Evolutionary conservation across 192 early-diverging fungal genomes (phyloP), one percentile per base, ranked within the genome.

Genomic region (Linnemannia schmuckeri): DNA sequence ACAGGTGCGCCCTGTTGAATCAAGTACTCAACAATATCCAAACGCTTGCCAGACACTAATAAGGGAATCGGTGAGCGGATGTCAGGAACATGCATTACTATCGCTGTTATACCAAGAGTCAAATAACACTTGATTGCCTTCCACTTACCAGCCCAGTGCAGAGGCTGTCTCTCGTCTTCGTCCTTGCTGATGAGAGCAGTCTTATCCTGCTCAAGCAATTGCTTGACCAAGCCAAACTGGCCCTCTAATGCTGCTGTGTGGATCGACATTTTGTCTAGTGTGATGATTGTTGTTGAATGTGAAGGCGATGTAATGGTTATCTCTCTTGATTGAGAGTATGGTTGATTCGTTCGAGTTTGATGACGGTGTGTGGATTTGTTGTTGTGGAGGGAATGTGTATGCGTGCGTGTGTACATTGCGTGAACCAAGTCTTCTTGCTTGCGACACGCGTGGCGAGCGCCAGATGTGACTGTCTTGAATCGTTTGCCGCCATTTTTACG

Each of bases 11-110:
- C 92, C 42, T 93, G 90, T 10, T 85, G 83, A 7, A 98, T 72
- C 66, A 98, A 89, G 70, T 93, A 94, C 75, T 92, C 76, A 0
- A 96, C 88, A 68, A 97, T 88, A 49, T 94, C 89, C 8, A 89
- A 57, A 57, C 93, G 95, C 71, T 92, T 94, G 77, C 95, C 96
- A 13, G 96, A 95, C 0, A 94, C 82, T 88, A 75, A 35, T 66
- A 18, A n/a, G 38, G 6, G 27, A 1, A 9, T 27, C 24, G 35
- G 35, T 24, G 35, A 41, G 9, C 91, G 91, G 73, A 22, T 75
- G 91, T 91, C 27, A 81, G 42, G 1, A 70, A 13, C 52, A 4
- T 63, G 15, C 35, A 30, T n/a, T 44, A 13, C 33, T 9, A 41
- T 46, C 30, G 4, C 22, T 81, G n/a, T 41, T 30, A 24, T 17